Base-by-base conservation (phyloP, 164 flowering plant species). In the Liriodendron chinense region DNA sequence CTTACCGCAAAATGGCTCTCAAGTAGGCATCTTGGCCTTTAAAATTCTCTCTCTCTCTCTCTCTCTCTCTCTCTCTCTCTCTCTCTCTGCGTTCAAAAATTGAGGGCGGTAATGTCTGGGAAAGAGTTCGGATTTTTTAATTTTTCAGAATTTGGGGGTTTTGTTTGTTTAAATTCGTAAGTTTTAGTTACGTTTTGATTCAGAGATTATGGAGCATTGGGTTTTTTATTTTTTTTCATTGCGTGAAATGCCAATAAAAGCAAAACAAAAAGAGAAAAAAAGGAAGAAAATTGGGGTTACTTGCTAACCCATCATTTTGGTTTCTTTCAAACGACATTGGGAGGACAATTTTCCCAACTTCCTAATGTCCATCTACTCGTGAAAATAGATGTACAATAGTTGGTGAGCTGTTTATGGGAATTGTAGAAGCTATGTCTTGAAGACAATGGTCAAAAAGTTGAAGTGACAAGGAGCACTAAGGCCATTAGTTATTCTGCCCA, bases 1-100 rank as follows among this genome's bases (percentile, higher is more conserved):
- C 98, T 18, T 94, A 94, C 78, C 79, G 98, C n/a, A 94, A 84
- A 83, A 77, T 94, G 88, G 98, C 98, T 78, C 90, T 93, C 74
- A 94, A 85, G 98, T 94, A 86, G 73, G 90, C 67, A 56, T 7
- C 20, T 53, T 26, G 12, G 56, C 7, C 14, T 53, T 43, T 12
- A 53, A 10, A 16, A n/a, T 57, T 14, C 16, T 12, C 16, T 2
- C 20, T 28, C 7, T 59, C 7, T 18, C 7, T 13, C 8, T 28
- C 20, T 66, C 47, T 70, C 23, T n/a, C n/a, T 43, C 14, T 22
- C 26, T 23, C 21, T 34, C 47, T 26, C 21, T 6, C 21, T 57
- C 76, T 56, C 48, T 49, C 63, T 66, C 4, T 48, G 49, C 65
- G n/a, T 23, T 57, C 8, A 18, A 24, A 48, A 43, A 23, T 21